These are phyloP conservation scores for Fistulifera pelliculosa DNA, from an alignment of 108 stramenopile genomes.

Conservation along the genomic window DNA sequence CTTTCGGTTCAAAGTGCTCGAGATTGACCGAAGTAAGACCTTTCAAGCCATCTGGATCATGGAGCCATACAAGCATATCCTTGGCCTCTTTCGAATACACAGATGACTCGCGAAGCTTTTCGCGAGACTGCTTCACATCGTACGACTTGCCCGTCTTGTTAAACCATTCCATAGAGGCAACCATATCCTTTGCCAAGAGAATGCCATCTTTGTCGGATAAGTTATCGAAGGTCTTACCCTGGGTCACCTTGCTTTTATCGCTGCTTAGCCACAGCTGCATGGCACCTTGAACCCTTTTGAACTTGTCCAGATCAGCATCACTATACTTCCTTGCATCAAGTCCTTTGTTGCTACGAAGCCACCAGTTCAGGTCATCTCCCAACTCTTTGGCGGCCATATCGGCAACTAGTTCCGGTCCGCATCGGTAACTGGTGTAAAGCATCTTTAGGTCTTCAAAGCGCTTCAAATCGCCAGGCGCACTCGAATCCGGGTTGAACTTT, in stretches of 20 bases:
- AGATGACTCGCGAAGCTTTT: neutral
- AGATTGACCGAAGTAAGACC: neutral
- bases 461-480: constrained; percentile 17
- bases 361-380: constrained; percentile 20
- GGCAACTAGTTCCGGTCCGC: constrained; percentile 1
- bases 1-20: neutral
- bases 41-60: neutral
- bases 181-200: neutral
- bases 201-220: neutral
- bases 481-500: constrained; percentile 4
- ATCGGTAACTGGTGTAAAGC: constrained; percentile 25
- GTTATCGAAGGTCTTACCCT: neutral
- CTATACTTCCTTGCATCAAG: constrained; percentile 16
- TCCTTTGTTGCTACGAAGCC: constrained; percentile 22
- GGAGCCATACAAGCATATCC: neutral
- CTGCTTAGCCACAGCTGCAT: constrained; percentile 19
- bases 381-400: constrained; percentile 19
- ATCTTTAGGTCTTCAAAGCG: constrained; percentile 31
- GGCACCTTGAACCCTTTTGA: constrained; percentile 18
- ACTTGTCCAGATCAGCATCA: constrained; percentile 16
- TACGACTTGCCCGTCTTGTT: neutral
- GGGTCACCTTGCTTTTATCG: neutral
- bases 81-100: neutral
- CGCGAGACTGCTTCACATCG: neutral
- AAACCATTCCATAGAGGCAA: neutral